Percentiles rank a stretch among this genome's conserved stretches.
Evolutionary conservation across 495 filamentous ascomycete genomes (phyloP).

Genomic region (Annulohypoxylon moriforme): DNA sequence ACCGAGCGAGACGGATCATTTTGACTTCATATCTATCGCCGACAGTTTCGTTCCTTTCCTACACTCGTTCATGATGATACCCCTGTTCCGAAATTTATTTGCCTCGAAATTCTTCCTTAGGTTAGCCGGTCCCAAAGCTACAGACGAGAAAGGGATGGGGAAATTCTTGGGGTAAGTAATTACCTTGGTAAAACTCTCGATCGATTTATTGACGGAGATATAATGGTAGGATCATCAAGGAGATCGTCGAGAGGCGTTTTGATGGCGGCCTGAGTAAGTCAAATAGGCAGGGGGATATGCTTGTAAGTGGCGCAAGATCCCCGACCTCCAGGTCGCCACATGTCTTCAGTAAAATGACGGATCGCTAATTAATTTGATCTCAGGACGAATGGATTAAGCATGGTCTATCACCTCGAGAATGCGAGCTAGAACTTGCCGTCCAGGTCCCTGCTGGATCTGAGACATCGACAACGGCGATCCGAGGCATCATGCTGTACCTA

Average conservation of each 20-base stretch:
- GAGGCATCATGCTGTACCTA: constrained; percentile 64
- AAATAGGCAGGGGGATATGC: constrained; percentile 49
- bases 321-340: constrained; percentile 33
- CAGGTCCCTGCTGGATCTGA: constrained; percentile 68
- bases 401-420: constrained; percentile 47
- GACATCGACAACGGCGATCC: constrained; percentile 68
- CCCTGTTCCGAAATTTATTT: constrained; percentile 46
- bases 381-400: constrained; percentile 52
- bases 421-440: constrained; percentile 48
- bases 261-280: constrained; percentile 42
- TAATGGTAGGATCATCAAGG: constrained; percentile 42
- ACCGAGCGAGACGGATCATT: constrained; percentile 58
- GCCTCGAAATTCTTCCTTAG: constrained; percentile 59
- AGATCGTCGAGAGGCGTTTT: constrained; percentile 51
- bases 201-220: constrained; percentile 4
- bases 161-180: constrained; percentile 53
- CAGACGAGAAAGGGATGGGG: constrained; percentile 59
- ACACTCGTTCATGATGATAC: constrained; percentile 45
- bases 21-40: constrained; percentile 57
- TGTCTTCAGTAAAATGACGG: background rate
- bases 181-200: background rate
- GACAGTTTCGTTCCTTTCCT: constrained; percentile 49
- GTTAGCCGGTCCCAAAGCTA: constrained; percentile 65
- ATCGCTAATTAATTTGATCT: background rate
- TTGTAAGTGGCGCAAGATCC: constrained; percentile 49